phyloP scores from a whole-genome alignment of 78 protist species.

The Goniomonas avonlea region DNA sequence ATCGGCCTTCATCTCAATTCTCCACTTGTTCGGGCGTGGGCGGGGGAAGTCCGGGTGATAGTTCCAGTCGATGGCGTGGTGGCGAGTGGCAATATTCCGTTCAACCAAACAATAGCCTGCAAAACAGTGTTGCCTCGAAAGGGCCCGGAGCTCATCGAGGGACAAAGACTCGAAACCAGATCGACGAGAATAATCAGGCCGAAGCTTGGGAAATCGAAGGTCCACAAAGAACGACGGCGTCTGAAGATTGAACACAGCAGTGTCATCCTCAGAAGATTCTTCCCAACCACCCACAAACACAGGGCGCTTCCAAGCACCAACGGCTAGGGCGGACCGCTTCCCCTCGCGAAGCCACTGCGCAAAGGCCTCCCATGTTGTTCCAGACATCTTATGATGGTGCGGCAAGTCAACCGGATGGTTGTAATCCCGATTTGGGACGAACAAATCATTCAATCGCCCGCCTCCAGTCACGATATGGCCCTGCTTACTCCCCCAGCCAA shows the following conservation, averaged over 20 bases:
- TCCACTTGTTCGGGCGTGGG: constrained; percentile 29
- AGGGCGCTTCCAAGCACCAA: constrained; percentile 23
- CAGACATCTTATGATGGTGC: background rate
- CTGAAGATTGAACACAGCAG: background rate
- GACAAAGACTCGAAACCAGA: too few species aligned
- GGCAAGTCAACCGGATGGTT: background rate
- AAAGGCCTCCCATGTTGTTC: background rate
- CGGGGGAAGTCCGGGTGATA: background rate
- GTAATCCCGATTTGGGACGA: background rate
- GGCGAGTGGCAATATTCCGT: background rate
- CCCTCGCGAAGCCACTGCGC: background rate
- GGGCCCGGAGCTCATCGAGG: background rate
- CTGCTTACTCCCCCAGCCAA: background rate
- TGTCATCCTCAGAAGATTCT: background rate
- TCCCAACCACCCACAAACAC: constrained; percentile 10
- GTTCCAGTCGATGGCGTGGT: constrained; percentile 37
- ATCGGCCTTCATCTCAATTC: background rate
- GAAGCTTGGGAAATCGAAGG: constrained; percentile 13
- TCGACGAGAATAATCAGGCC: background rate
- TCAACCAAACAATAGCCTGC: background rate
- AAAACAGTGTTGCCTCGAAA: constrained; percentile 17
- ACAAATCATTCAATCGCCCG: background rate
- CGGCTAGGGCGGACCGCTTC: background rate
- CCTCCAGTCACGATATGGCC: constrained; percentile 25
- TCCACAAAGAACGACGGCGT: constrained; percentile 18